Percentiles rank a stretch among this genome's conserved stretches.
Evolutionary conservation across 2,329 filamentous ascomycete species (phyloP).

Genomic region (Fusarium napiforme): DNA sequence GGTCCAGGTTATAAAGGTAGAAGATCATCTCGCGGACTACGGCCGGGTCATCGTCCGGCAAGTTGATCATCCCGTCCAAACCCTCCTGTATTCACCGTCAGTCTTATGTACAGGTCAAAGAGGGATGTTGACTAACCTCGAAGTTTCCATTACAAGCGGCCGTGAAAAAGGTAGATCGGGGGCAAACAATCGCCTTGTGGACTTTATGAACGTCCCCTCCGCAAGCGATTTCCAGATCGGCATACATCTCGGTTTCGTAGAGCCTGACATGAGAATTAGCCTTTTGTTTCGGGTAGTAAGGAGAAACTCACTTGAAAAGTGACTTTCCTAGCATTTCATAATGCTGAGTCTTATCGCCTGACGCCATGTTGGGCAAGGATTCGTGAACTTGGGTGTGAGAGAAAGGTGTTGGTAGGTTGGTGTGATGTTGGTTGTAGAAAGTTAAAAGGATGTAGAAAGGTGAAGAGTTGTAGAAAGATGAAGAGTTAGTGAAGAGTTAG

Average conservation of each 20-base stretch:
- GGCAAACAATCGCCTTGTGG: neutral
- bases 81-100: neutral
- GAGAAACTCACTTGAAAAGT: neutral
- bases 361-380: neutral
- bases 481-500: neutral
- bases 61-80: neutral
- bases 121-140: neutral
- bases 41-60: neutral
- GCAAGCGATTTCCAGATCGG: neutral
- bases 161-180: neutral
- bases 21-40: constrained; percentile 12
- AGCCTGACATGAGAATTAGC: neutral
- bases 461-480: neutral
- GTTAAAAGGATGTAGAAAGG: neutral
- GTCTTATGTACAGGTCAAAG: neutral
- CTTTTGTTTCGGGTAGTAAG: neutral
- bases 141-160: neutral
- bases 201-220: fast-evolving
- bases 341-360: neutral
- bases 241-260: neutral
- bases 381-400: neutral
- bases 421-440: neutral
- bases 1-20: constrained; percentile 10
- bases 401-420: neutral
- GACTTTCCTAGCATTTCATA: neutral